These are phyloP conservation scores for Aegilops speltoides DNA, from an alignment of 176 grass and related monocot genomes.

Conservation along the genomic window DNA sequence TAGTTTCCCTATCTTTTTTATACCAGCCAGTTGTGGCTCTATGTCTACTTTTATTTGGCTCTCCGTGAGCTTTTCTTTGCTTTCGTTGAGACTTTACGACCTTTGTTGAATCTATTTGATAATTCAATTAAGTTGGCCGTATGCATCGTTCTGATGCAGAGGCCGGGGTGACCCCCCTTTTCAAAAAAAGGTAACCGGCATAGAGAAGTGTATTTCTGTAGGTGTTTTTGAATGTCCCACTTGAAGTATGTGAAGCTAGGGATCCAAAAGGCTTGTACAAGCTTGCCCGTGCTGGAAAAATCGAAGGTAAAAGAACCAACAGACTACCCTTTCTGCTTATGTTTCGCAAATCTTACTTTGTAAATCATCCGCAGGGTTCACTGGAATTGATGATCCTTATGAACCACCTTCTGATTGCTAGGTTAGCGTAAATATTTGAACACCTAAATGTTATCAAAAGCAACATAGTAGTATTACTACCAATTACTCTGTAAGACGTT, in stretches of 20 bases:
- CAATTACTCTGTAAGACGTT: not conserved
- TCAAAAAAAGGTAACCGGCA: not conserved
- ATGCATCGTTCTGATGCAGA: too few species aligned
- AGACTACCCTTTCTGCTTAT: not conserved
- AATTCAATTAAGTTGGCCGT: too few species aligned
- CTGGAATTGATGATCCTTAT: slow-evolving; percentile 89
- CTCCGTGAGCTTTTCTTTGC: too few species aligned
- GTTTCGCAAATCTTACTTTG: not conserved
- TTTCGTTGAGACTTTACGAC: too few species aligned
- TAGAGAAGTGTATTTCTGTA: not conserved
- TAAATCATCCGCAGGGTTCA: slow-evolving; percentile 58
- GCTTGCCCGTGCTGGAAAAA: slow-evolving; percentile 86
- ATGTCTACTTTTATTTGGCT: too few species aligned
- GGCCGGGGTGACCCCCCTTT: too few species aligned
- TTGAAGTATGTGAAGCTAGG: slow-evolving; percentile 81
- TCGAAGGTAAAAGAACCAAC: slow-evolving; percentile 53
- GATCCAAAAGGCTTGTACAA: slow-evolving; percentile 95
- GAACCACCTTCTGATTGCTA: slow-evolving; percentile 74
- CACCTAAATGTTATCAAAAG: not conserved
- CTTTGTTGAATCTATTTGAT: too few species aligned
- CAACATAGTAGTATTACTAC: not conserved
- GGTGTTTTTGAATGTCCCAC: slow-evolving; percentile 81
- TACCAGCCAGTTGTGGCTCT: too few species aligned
- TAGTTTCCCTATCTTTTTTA: too few species aligned
- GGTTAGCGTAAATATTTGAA: slow-evolving; percentile 38